These are phyloP conservation scores for Camelina neglecta DNA, from an alignment of 345 rosid genomes.

Conservation along the genomic window DNA sequence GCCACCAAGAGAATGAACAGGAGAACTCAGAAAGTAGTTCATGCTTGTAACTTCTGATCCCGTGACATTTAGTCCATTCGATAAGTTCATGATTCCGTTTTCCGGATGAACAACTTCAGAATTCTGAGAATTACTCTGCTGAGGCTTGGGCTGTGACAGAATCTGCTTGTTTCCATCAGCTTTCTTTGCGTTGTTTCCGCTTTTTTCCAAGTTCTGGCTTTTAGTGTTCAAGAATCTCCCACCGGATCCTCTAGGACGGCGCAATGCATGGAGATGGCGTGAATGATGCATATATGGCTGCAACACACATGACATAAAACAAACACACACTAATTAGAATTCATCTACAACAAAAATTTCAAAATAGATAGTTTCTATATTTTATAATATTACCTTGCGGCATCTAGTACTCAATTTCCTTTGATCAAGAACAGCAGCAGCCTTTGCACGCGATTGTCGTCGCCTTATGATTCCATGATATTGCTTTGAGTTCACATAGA, in stretches of 20 bases:
- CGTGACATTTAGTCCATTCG: constrained; percentile 55
- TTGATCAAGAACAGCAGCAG: constrained; percentile 57
- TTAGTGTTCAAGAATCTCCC: constrained; percentile 94
- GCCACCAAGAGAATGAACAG: constrained; percentile 56
- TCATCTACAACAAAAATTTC: neutral
- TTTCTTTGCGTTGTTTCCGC: constrained; percentile 41
- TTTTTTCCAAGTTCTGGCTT: constrained; percentile 38
- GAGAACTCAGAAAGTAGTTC: constrained; percentile 52
- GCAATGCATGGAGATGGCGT: constrained; percentile 94
- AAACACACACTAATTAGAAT: neutral
- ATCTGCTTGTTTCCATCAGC: constrained; percentile 28
- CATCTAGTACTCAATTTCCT: constrained; percentile 52
- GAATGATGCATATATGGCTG: constrained; percentile 95
- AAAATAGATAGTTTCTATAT: neutral
- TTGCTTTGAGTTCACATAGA: constrained; percentile 94
- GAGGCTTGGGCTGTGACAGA: constrained; percentile 34
- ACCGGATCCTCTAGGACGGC: constrained; percentile 94
- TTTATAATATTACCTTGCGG: constrained; percentile 65
- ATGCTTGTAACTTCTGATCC: constrained; percentile 85
- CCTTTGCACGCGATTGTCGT: constrained; percentile 86
- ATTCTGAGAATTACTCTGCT: constrained; percentile 68
- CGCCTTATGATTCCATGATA: constrained; percentile 95
- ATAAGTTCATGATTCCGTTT: constrained; percentile 64
- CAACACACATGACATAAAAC: constrained; percentile 29
- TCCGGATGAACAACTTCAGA: constrained; percentile 84